phyloP scores from a whole-genome alignment of 192 early-diverging fungal species.

The Rhizophagus clarus region DNA sequence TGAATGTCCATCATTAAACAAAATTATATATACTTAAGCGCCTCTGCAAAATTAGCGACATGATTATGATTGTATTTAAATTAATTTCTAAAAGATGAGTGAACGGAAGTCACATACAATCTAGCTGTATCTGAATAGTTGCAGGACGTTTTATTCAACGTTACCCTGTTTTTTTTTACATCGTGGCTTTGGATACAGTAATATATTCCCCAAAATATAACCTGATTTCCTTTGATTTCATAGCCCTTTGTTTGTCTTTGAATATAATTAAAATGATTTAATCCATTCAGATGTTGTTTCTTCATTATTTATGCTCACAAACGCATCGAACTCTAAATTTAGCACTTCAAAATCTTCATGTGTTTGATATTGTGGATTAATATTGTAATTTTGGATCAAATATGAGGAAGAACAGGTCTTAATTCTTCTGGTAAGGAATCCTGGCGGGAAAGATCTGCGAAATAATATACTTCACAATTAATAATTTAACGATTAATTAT shows the following conservation, averaged over 20 bases:
- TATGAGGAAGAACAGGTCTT: not conserved
- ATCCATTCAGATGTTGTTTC: not conserved
- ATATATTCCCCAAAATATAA: not conserved
- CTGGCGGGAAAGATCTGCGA: slow-evolving; percentile 1
- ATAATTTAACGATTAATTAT: too few species aligned
- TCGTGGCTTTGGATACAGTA: not conserved
- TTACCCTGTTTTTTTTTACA: slow-evolving; percentile 1
- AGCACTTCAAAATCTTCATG: not conserved
- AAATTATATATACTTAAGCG: too few species aligned
- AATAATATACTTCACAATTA: too few species aligned
- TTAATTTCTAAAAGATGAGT: too few species aligned
- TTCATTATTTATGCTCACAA: not conserved
- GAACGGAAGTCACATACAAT: too few species aligned
- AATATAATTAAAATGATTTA: not conserved
- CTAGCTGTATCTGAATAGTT: too few species aligned
- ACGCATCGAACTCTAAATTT: not conserved
- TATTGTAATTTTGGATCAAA: not conserved
- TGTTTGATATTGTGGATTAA: not conserved
- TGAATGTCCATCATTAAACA: too few species aligned
- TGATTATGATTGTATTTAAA: too few species aligned
- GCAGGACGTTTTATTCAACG: not conserved
- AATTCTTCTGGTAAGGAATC: not conserved
- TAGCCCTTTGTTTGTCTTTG: slow-evolving; percentile 7
- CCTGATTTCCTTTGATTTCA: not conserved
- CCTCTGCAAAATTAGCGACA: too few species aligned